Conservation (phyloP, 2,329 filamentous ascomycete species). For the Arthroderma uncinatum region DNA sequence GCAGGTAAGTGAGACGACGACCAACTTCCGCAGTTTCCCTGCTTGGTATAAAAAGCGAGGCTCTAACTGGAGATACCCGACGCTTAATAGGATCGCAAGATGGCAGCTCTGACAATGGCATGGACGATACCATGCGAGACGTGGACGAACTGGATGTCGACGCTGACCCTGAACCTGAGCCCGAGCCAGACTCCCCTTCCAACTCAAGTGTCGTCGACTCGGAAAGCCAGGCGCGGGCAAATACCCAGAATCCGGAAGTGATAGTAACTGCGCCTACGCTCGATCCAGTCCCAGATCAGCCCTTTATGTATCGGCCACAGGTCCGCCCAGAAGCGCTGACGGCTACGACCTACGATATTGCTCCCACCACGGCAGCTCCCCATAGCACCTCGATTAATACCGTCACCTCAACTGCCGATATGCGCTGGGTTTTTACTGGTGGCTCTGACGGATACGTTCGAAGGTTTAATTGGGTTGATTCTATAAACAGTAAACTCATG, state of each 20-base stretch:
- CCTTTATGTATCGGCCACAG: conserved; percentile 42
- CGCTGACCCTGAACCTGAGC: conserved; percentile 19
- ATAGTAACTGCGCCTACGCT: conserved; percentile 38
- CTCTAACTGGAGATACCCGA: not conserved
- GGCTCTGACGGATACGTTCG: conserved; percentile 91
- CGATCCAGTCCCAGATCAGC: conserved; percentile 20
- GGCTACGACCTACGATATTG: conserved; percentile 80
- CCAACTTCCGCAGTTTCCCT: not conserved
- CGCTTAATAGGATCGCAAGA: conserved; percentile 35
- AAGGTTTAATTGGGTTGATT: conserved; percentile 91
- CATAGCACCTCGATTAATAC: conserved; percentile 94
- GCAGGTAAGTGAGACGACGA: conserved; percentile 22
- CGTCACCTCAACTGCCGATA: conserved; percentile 80
- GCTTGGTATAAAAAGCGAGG: not conserved
- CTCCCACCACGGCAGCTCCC: conserved; percentile 91
- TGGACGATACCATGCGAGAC: conserved; percentile 37
- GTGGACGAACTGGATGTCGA: conserved; percentile 27
- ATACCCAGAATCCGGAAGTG: conserved; percentile 36
- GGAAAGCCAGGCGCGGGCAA: conserved; percentile 26
- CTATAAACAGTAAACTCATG: conserved; percentile 86
- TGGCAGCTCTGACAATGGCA: conserved; percentile 40
- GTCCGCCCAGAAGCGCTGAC: conserved; percentile 69
- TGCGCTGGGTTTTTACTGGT: conserved; percentile 89
- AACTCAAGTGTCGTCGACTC: conserved; percentile 30
- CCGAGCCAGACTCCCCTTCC: conserved; percentile 26